Evolutionary conservation across 441 rosid species (phyloP).

Genomic region (Theobroma grandiflorum): DNA sequence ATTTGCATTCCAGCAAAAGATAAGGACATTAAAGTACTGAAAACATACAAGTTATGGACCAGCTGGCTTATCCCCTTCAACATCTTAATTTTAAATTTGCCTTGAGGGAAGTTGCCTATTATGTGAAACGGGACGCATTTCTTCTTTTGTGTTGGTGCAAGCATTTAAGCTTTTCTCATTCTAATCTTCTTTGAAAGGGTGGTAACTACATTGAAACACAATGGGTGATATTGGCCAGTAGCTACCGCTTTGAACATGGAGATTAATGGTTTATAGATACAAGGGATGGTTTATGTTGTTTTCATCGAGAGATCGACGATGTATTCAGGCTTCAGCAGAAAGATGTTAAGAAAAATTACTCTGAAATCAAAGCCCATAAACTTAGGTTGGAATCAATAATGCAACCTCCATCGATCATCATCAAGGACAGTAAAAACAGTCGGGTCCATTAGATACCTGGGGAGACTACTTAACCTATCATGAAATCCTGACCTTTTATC

Average conservation of each 20-base stretch:
- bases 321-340: too few species aligned
- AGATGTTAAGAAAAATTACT: too few species aligned
- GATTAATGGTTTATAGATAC: too few species aligned
- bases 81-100: neutral
- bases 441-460: neutral
- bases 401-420: neutral
- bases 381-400: slow-evolving; percentile 2
- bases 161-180: neutral
- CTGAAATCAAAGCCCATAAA: neutral
- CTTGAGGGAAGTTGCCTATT: neutral
- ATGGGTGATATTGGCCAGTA: neutral
- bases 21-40: neutral
- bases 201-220: neutral
- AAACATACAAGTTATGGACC: neutral
- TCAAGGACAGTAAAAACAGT: neutral
- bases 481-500: neutral
- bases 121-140: neutral
- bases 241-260: too few species aligned
- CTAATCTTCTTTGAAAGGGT: neutral
- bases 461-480: neutral
- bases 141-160: neutral
- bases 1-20: neutral
- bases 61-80: neutral
- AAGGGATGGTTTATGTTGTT: too few species aligned
- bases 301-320: too few species aligned